These are phyloP conservation scores for Tylopilus subfusipes DNA, from an alignment of 768 basidiomycete species.

Conservation along the genomic window DNA sequence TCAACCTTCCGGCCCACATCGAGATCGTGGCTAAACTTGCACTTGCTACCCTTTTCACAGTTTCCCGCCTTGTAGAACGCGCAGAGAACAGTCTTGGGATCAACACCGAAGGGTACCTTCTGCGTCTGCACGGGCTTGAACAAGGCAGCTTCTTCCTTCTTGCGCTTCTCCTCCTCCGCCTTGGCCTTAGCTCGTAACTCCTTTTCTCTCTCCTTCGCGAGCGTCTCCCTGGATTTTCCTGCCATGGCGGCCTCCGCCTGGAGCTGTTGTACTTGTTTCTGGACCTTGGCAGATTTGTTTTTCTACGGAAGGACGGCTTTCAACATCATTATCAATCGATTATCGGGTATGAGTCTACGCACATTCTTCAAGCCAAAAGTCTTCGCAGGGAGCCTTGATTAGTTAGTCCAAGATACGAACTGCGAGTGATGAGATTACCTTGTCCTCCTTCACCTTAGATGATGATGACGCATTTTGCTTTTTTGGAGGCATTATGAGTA, in stretches of 20 bases:
- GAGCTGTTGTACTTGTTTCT: conserved; percentile 77
- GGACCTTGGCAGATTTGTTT: conserved; percentile 93
- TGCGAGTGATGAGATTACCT: conserved; percentile 44
- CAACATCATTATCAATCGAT: conserved; percentile 3
- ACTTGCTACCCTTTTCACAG: conserved; percentile 93
- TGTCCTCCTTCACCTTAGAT: conserved; percentile 78
- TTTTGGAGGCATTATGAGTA: conserved; percentile 71
- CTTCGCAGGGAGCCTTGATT: conserved; percentile 40
- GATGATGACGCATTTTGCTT: conserved; percentile 54
- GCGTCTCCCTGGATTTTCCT: conserved; percentile 75
- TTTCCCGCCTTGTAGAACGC: conserved; percentile 87
- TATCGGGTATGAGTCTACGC: conserved; percentile 27
- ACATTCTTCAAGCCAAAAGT: conserved; percentile 91
- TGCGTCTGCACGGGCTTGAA: conserved; percentile 77
- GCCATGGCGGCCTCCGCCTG: conserved; percentile 69
- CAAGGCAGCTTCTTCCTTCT: conserved; percentile 81
- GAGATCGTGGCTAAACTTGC: conserved; percentile 95
- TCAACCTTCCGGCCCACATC: conserved; percentile 88
- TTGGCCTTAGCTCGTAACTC: conserved; percentile 71
- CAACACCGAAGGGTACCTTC: conserved; percentile 92
- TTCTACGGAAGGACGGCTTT: conserved; percentile 48
- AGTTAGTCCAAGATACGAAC: conserved; percentile 22
- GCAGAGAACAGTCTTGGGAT: conserved; percentile 93
- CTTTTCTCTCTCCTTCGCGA: conserved; percentile 87
- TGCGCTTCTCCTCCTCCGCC: conserved; percentile 75